phyloP scores from a whole-genome alignment of 176 grass and related monocot species.

The Otatea glauca region DNA sequence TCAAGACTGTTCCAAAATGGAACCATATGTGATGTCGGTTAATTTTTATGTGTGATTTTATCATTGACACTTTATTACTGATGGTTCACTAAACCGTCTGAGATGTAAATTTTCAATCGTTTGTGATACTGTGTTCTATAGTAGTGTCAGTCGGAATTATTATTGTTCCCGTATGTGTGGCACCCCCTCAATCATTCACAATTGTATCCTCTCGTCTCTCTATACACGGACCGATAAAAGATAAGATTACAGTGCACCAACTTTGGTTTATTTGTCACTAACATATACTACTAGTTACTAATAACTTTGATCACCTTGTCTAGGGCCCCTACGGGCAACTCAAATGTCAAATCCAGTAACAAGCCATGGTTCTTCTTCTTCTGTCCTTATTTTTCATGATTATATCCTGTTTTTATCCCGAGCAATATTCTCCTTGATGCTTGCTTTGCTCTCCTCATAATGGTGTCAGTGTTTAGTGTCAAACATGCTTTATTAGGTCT shows the following conservation, averaged over 20 bases:
- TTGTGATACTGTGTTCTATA: too few species aligned
- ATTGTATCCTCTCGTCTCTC: background rate
- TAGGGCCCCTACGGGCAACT: background rate
- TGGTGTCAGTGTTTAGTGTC: conserved; percentile 24
- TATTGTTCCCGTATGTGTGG: background rate
- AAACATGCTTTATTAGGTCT: conserved; percentile 51
- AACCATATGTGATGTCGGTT: too few species aligned
- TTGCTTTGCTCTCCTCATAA: background rate
- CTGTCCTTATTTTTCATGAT: background rate
- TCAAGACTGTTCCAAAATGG: too few species aligned
- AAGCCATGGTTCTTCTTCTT: background rate
- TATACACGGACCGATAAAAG: background rate
- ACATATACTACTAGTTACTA: background rate
- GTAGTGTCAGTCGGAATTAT: background rate
- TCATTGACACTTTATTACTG: too few species aligned
- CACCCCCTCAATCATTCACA: background rate
- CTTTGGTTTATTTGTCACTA: background rate
- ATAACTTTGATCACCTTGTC: background rate
- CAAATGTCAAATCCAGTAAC: conserved; percentile 34
- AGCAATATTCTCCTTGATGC: conserved; percentile 37
- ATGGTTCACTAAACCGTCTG: too few species aligned
- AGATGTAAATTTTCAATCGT: too few species aligned
- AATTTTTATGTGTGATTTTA: too few species aligned
- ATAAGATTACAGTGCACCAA: background rate
- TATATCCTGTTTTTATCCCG: conserved; percentile 16